These are phyloP conservation scores for Croton laevigatus DNA, from an alignment of 441 rosid genomes.

Conservation along the genomic window DNA sequence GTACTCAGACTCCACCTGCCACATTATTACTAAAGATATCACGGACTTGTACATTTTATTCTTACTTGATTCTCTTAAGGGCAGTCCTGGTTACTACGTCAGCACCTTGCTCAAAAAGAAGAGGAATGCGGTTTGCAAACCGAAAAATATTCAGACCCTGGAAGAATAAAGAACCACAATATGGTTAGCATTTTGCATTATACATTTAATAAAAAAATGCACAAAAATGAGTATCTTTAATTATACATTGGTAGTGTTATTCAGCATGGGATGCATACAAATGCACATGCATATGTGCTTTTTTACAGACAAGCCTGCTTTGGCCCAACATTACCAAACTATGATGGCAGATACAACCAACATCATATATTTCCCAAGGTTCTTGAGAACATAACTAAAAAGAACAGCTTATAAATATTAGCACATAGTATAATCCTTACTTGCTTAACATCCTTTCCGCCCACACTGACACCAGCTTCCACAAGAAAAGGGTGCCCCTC, in stretches of 20 bases:
- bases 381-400: not conserved
- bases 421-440: slow-evolving; percentile 31
- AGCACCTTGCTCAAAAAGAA: slow-evolving; percentile 98
- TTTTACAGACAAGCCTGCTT: not conserved
- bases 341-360: not conserved
- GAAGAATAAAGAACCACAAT: not conserved
- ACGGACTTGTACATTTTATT: slow-evolving; percentile 5
- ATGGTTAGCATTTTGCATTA: not conserved
- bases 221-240: not conserved
- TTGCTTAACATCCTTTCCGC: slow-evolving; percentile 95
- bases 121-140: slow-evolving; percentile 95
- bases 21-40: not conserved
- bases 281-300: not conserved
- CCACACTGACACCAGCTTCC: slow-evolving; percentile 98
- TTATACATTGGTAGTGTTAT: not conserved
- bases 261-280: not conserved
- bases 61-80: slow-evolving; percentile 90
- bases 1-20: slow-evolving; percentile 3
- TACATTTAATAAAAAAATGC: not conserved
- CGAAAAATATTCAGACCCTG: slow-evolving; percentile 95
- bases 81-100: slow-evolving; percentile 98
- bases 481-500: slow-evolving; percentile 99
- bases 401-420: not conserved
- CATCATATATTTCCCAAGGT: not conserved
- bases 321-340: not conserved